Conservation (phyloP, 306 rosid species). For the Fagus sylvatica region DNA sequence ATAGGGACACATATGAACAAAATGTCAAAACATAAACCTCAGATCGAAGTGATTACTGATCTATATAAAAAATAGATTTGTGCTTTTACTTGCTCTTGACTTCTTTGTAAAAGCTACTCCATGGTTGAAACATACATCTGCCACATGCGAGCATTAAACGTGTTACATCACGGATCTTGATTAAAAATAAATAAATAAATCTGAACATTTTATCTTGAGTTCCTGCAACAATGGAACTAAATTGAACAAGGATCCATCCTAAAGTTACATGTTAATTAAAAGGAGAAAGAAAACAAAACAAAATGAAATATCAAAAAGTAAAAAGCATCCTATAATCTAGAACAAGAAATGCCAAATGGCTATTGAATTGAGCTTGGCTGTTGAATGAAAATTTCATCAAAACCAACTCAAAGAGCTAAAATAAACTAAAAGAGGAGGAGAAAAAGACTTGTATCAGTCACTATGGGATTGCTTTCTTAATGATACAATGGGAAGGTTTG, state of each 20-base stretch:
- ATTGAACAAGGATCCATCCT: background rate
- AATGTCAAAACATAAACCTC: background rate
- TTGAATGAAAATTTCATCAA: background rate
- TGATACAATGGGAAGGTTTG: constrained; percentile 2
- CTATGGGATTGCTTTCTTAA: constrained; percentile 5
- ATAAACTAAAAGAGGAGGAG: background rate
- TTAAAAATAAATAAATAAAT: background rate
- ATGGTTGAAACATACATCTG: background rate
- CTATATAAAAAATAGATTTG: background rate
- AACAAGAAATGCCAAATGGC: constrained; percentile 11
- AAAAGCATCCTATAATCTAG: background rate
- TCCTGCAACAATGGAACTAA: background rate
- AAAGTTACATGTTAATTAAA: background rate
- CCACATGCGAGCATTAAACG: background rate
- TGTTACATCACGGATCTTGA: background rate
- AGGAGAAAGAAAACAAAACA: background rate
- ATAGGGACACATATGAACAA: too few relatives aligned
- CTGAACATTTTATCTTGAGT: background rate
- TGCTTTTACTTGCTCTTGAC: background rate
- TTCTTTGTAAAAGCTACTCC: background rate
- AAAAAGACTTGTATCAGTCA: constrained; percentile 20
- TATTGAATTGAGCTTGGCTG: constrained; percentile 11
- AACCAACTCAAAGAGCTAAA: background rate
- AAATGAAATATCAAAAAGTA: background rate
- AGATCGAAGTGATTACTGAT: background rate